Evolutionary conservation across 805 yeast genomes (phyloP), one percentile per base, ranked within the genome.

Genomic region (Saccharomycopsis synnaedendra): DNA sequence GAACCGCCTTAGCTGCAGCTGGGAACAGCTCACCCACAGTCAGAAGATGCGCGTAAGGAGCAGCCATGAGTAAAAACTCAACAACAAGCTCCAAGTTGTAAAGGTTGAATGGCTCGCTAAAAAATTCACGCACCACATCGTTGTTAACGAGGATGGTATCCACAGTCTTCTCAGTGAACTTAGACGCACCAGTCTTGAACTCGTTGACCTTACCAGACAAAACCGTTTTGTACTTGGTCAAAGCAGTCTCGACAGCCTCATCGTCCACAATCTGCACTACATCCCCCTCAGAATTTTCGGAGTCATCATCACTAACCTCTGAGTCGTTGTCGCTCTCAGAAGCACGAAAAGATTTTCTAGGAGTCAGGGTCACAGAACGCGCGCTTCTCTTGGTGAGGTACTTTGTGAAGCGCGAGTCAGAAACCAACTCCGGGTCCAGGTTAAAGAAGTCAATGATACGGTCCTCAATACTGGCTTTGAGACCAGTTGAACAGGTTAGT

Each of bases 361-460:
- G 49, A 35, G 47, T 39, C 4, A 64, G 59, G 37, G 45, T 47
- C 8, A 34, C 36, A 34, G 36, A 34, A 8, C 36, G 11, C 5
- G 5, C 7, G 53, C 52, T 53, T 55, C 62, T 57, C 46, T 55
- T 58, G n/a, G 39, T 46, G 31, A 57, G 56, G 41, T 41, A 62
- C 45, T 58, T 63, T 43, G 43, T 53, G 49, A 49, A 63, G 7
- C 51, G 50, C 0, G 43, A 42, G 39, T 55, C 55, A 27, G 50
- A 53, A 42, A 54, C 61, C 50, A 62, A 57, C 50, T 60, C 63
- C 11, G 66, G 66, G 45, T 62, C 59, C 48, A 54, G 51, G 46
- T 60, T 62, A 44, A 63, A 57, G 48, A 60, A 57, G 38, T 44
- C 54, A 37, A 43, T 39, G 29, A 63, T 47, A 53, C 63, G 58